A percentile compares a stretch with the other conserved stretches of the same genome.
These are phyloP conservation scores for Ceratocystis lukuohia DNA, from an alignment of 2,329 filamentous ascomycete species.

Conservation along the genomic window DNA sequence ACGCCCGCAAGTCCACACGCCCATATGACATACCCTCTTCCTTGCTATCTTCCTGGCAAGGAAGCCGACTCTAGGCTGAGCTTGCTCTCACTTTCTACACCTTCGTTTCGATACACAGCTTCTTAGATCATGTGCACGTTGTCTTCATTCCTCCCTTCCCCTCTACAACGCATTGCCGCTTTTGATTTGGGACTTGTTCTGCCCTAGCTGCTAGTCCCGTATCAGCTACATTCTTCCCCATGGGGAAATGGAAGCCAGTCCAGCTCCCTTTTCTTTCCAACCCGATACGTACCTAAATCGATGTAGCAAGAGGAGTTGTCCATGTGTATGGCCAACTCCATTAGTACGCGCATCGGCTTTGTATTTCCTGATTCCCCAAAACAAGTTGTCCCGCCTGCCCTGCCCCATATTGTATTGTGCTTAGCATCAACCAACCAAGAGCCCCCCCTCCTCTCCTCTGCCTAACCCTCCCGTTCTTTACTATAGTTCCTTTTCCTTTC, in stretches of 20 bases:
- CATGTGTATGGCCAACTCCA: background rate
- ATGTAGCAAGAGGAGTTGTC: too few relatives aligned
- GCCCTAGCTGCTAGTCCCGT: constrained; percentile 2
- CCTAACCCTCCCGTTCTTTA: background rate
- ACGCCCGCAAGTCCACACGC: background rate
- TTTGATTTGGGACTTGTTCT: constrained; percentile 1
- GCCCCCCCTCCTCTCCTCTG: background rate
- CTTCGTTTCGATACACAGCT: background rate
- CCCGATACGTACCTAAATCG: too few relatives aligned
- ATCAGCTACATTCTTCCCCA: constrained; percentile 7
- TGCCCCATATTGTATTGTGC: background rate
- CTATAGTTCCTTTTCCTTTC: background rate
- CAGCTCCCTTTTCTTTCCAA: background rate
- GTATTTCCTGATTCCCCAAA: background rate
- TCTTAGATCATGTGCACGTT: background rate
- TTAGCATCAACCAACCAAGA: background rate
- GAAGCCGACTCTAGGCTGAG: background rate
- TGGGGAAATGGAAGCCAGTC: constrained; percentile 9
- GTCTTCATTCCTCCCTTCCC: background rate
- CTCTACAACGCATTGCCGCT: background rate
- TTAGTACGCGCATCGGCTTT: background rate
- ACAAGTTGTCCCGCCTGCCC: background rate
- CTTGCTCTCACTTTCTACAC: background rate
- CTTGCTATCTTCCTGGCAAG: background rate
- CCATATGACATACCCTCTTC: background rate